Evolutionary conservation across 108 stramenopile species (phyloP).

Genomic region (Tribonema minus): DNA sequence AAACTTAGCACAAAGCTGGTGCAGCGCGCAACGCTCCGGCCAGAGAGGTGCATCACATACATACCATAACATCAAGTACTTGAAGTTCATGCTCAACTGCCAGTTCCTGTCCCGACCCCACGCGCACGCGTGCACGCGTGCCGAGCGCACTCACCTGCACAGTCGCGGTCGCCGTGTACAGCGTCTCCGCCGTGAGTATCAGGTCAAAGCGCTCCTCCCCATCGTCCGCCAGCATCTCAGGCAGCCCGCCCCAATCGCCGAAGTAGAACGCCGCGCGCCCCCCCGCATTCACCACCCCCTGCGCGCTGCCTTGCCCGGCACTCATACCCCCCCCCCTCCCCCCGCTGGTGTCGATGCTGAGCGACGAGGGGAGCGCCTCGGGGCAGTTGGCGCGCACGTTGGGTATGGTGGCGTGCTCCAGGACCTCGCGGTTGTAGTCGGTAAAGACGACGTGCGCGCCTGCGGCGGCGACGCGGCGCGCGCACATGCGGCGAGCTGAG

Average conservation of each 20-base stretch:
- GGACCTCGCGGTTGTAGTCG: conserved; percentile 43
- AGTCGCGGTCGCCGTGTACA: conserved; percentile 33
- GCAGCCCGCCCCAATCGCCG: background rate
- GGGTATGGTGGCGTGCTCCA: conserved; percentile 34
- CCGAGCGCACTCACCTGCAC: conserved; percentile 30
- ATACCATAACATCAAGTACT: too few relatives aligned
- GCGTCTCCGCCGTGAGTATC: conserved; percentile 44
- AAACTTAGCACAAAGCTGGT: too few relatives aligned
- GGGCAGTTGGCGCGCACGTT: conserved; percentile 27
- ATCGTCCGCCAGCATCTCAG: background rate
- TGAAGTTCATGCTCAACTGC: too few relatives aligned
- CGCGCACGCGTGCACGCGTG: too few relatives aligned
- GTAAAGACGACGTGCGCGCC: conserved; percentile 36
- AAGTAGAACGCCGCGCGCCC: background rate
- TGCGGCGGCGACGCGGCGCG: conserved; percentile 10
- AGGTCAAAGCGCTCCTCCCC: conserved; percentile 21
- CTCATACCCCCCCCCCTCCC: background rate
- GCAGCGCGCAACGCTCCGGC: too few relatives aligned
- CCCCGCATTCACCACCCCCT: too few relatives aligned
- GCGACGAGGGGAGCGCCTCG: background rate
- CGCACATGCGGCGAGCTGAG: too few relatives aligned
- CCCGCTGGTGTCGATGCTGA: background rate
- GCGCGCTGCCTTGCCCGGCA: too few relatives aligned
- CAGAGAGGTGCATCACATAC: too few relatives aligned
- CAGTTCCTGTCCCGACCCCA: too few relatives aligned